Base-by-base conservation (phyloP, 2,329 filamentous ascomycete species). In the Iodosphaeria phyllophila region DNA sequence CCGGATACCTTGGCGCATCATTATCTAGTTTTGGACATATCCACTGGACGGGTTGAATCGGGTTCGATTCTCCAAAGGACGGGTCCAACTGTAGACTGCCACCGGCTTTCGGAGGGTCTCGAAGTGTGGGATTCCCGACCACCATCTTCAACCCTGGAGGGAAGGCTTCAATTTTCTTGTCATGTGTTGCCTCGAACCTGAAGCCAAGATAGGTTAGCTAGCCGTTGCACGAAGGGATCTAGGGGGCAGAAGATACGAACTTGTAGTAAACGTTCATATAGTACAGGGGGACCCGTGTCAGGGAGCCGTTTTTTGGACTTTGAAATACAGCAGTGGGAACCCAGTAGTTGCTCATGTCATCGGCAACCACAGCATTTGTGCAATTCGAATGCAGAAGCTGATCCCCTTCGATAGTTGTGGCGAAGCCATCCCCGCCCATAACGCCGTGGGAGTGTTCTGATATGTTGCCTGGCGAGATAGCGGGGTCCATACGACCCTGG, bases 231-330 rank as follows among this genome's bases (percentile, higher is more conserved):
- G 10, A 8, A 20, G 18, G 11, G 16, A 6, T 26, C n/a, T n/a
- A n/a, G n/a, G n/a, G n/a, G n/a, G n/a, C n/a, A n/a, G n/a, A n/a
- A n/a, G 18, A n/a, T 5, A 39, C 57, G 46, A 42, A 67, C 62
- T 75, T 72, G 52, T 86, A 84, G 56, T 89, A 89, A 32, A 65
- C 64, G 40, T 73, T 72, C 64, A 74, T 71, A 43, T 79, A 79
- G 39, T 74, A 71, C 32, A 77, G 51, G 22, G 69, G 58, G 11
- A 83, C 76, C 18, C 61, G 58, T 45, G 72, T 64, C 35, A 79
- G 67, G 25, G 58, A 60, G 24, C 64, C 64, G 34, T 71, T 66
- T 35, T 61, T 51, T 38, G 67, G 59, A 34, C 75, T 63, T 35
- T 59, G 52, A 48, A 74, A 82, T 50, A 72, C 83, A 3, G 84